Conservation (phyloP, 1,284 basidiomycete species). For the Gymnopus androsaceus region DNA sequence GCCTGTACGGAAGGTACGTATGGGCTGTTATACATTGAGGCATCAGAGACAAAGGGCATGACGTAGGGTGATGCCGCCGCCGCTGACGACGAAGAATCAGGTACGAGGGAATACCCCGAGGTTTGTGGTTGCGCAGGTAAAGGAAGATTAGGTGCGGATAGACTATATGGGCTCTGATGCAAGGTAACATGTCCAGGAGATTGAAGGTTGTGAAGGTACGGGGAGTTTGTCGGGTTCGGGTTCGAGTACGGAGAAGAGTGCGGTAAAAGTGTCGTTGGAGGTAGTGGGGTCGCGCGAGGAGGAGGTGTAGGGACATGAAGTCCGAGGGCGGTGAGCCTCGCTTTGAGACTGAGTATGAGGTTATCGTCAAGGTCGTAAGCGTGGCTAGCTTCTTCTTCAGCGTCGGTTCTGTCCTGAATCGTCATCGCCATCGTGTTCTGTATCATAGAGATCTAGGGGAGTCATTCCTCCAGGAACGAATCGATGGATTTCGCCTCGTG, state of each 20-base stretch:
- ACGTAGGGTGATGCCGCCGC: conserved; percentile 4
- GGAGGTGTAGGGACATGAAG: not conserved
- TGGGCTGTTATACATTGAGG: not conserved
- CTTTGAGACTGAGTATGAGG: conserved; percentile 2
- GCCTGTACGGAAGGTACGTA: not conserved
- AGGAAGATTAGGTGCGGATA: conserved; percentile 6
- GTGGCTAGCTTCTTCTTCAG: not conserved
- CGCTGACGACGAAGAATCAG: not conserved
- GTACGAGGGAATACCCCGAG: not conserved
- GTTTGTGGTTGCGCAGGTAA: not conserved
- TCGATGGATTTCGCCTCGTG: conserved; percentile 9
- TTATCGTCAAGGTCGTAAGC: not conserved
- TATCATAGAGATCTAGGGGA: not conserved
- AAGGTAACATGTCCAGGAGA: not conserved
- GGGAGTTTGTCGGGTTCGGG: not conserved
- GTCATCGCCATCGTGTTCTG: conserved; percentile 2
- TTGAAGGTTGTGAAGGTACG: not conserved
- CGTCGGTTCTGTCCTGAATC: not conserved
- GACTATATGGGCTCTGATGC: conserved; percentile 1
- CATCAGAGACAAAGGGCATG: conserved; percentile 3
- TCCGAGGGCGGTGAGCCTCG: conserved; percentile 1
- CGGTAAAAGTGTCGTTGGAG: not conserved
- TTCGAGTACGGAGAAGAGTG: not conserved
- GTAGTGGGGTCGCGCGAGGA: conserved; percentile 1
- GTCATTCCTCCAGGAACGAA: conserved; percentile 3